These are phyloP conservation scores for Neolecta irregularis DNA, from an alignment of 1,139 yeast species.

Conservation along the genomic window DNA sequence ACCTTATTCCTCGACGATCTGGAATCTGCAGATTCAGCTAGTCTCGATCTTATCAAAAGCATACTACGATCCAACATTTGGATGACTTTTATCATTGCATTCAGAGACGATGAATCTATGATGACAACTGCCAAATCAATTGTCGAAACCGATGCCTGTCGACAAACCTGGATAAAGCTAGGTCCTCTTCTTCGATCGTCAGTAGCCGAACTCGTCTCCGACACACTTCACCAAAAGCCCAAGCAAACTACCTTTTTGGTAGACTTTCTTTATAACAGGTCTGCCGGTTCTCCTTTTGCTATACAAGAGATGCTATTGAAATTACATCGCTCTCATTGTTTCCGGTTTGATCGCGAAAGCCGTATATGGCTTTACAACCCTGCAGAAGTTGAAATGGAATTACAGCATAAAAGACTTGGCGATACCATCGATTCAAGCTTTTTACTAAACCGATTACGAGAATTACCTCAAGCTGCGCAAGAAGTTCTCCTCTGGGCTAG, in stretches of 20 bases:
- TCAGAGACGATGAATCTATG: slow-evolving; percentile 8
- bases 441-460: slow-evolving; percentile 12
- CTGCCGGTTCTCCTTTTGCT: slow-evolving; percentile 14
- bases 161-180: slow-evolving; percentile 7
- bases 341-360: slow-evolving; percentile 11
- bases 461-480: slow-evolving; percentile 12
- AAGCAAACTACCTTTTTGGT: slow-evolving; percentile 10
- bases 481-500: slow-evolving; percentile 15
- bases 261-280: slow-evolving; percentile 6
- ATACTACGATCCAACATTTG: slow-evolving; percentile 12
- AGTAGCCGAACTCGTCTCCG: slow-evolving; percentile 7
- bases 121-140: slow-evolving; percentile 5
- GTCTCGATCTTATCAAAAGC: slow-evolving; percentile 12
- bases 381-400: slow-evolving; percentile 5
- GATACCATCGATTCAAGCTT: slow-evolving; percentile 12
- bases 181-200: slow-evolving; percentile 11
- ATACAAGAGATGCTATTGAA: slow-evolving; percentile 10
- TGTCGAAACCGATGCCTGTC: slow-evolving; percentile 9
- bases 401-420: no score
- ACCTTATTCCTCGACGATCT: slow-evolving; percentile 14
- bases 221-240: slow-evolving; percentile 11
- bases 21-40: slow-evolving; percentile 14
- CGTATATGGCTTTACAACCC: slow-evolving; percentile 12
- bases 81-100: slow-evolving; percentile 12
- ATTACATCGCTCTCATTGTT: slow-evolving; percentile 6